These are phyloP conservation scores for Eucalyptus globulus DNA, from an alignment of 345 rosid species.

Conservation along the genomic window DNA sequence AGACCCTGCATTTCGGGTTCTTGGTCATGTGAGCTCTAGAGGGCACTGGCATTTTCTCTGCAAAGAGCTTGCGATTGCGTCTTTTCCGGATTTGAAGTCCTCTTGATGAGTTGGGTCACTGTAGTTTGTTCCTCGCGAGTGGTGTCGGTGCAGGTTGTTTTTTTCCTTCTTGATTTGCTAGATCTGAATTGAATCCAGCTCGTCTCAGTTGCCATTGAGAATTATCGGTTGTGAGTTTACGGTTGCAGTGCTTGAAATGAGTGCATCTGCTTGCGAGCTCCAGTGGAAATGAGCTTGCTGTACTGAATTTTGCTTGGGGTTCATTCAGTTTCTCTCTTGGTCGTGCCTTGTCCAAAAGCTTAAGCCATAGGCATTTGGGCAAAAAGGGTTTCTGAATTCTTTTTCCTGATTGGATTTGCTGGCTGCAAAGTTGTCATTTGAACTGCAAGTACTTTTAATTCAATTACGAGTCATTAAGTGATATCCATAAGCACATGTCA, in stretches of 20 bases:
- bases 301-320: background rate
- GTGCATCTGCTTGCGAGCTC: background rate
- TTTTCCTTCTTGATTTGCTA: background rate
- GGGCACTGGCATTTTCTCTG: background rate
- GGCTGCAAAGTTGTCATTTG: background rate
- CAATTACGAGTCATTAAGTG: background rate
- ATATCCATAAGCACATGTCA: background rate
- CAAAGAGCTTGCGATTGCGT: background rate
- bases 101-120: background rate
- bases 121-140: background rate
- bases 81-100: background rate
- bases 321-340: background rate
- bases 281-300: background rate
- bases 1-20: background rate
- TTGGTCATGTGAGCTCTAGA: background rate
- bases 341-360: background rate
- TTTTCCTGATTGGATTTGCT: background rate
- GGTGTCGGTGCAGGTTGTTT: background rate
- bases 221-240: background rate
- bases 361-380: background rate
- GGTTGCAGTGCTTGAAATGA: background rate
- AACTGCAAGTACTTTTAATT: background rate
- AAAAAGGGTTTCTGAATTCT: background rate
- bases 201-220: background rate
- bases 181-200: background rate